Base-by-base conservation (phyloP, 108 stramenopile genomes). In the Pseudonitzschia multistriata region DNA sequence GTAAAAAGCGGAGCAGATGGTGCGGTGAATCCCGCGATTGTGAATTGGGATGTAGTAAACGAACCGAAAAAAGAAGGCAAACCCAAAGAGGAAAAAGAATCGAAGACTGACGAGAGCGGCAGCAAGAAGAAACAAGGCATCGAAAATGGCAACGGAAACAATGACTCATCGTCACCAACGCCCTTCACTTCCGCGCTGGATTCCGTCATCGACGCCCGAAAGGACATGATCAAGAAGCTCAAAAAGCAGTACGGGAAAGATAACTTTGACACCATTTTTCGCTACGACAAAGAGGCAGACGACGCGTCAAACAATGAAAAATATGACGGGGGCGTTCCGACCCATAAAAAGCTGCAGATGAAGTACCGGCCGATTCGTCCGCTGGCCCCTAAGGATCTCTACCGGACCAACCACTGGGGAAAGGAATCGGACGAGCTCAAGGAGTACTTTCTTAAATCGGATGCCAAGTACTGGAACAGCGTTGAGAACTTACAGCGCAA, bases 241-340 rank as follows among this genome's bases (percentile, higher is more conserved):
- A 47, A 36, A 0, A 42, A 63, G 39, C 70, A 71, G 22, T 77
- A 77, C 49, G 76, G 76, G 6, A 17, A 30, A 4, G 53, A 66
- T 0, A 35, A 69, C 27, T 77, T 59, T 29, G 56, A 71, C 0
- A 17, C 47, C 11, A 70, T 77, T 14, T 77, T 76, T 53, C 21
- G 14, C 10, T 17, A 36, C 53, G 19, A 29, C 19, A 4, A 40
- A 4, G 11, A 3, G 21, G 25, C 29, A 3, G 62, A 29, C 34
- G 62, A 64, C 21, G 0, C 5, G 4, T 29, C 42, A n/a, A 6
- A n/a, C 6, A n/a, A 35, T 3, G 21, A 19, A 11, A 1, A 33
- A 8, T 29, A 35, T 33, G 35, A 30, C 27, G 37, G 6, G 6
- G 37, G 8, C 37, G 5, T 45, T 4, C 14, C 14, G 31, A 60